Percentiles rank a stretch among this genome's conserved stretches.
These are phyloP conservation scores for Sanghuangporus weigelae DNA, from an alignment of 1,284 basidiomycete species.

Conservation along the genomic window DNA sequence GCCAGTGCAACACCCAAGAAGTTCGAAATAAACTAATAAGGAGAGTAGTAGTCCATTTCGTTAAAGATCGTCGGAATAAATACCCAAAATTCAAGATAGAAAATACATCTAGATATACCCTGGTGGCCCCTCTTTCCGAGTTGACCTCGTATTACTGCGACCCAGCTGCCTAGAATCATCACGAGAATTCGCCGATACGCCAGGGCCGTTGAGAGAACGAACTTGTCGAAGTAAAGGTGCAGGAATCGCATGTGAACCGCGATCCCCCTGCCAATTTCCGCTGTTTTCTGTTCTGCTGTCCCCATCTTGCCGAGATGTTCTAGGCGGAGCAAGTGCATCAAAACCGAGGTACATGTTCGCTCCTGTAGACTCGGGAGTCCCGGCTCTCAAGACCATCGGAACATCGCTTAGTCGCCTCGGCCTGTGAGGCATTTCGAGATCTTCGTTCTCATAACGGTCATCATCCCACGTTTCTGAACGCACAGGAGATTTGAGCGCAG, in stretches of 20 bases:
- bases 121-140: background rate
- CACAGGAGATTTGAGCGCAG: constrained; percentile 6
- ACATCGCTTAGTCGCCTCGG: constrained; percentile 1
- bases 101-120: background rate
- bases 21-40: background rate
- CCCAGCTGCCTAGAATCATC: background rate
- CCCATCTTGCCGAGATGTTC: background rate
- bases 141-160: background rate
- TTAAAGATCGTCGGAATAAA: background rate
- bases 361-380: constrained; percentile 9
- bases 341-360: constrained; percentile 7
- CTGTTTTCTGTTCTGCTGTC: background rate
- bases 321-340: background rate
- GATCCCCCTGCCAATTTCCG: background rate
- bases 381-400: constrained; percentile 12
- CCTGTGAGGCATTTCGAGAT: background rate
- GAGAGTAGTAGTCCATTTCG: background rate
- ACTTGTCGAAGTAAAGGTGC: background rate
- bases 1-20: constrained; percentile 3
- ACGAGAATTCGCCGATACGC: background rate
- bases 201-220: background rate
- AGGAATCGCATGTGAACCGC: background rate
- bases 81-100: background rate
- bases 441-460: background rate
- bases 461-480: constrained; percentile 3